These are phyloP conservation scores for Colletotrichum paranaense DNA, from an alignment of 2,329 filamentous ascomycete species.

Conservation along the genomic window DNA sequence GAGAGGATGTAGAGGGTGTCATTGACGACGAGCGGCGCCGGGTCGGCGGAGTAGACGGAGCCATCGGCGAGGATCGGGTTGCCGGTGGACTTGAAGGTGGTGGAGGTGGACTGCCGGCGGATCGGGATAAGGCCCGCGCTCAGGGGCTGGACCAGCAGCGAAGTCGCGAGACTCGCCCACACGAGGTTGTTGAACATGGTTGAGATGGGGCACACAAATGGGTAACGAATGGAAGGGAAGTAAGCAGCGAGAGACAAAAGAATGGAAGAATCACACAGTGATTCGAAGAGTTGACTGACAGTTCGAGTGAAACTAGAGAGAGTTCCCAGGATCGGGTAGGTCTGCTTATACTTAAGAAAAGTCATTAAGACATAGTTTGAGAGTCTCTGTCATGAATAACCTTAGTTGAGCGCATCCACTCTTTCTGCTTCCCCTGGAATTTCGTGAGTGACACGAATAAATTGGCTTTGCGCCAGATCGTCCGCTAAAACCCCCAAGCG, in stretches of 20 bases:
- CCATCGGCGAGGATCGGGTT: conserved; percentile 52
- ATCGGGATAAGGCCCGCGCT: conserved; percentile 15
- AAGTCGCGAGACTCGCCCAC: conserved; percentile 14
- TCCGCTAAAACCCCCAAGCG: background rate
- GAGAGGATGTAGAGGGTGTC: conserved; percentile 50
- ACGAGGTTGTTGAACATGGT: conserved; percentile 11
- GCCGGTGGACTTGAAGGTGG: conserved; percentile 43
- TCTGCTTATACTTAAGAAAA: background rate
- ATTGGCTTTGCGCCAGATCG: conserved; percentile 9
- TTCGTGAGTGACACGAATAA: conserved; percentile 17
- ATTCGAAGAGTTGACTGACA: background rate
- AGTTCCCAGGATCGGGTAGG: background rate
- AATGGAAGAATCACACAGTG: background rate
- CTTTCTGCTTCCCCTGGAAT: conserved; percentile 13
- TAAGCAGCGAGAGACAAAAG: background rate
- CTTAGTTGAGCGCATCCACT: conserved; percentile 6
- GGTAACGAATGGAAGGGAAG: background rate
- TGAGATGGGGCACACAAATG: background rate
- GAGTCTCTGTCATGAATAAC: background rate
- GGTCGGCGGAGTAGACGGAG: conserved; percentile 51
- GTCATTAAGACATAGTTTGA: background rate
- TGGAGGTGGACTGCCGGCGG: conserved; percentile 33
- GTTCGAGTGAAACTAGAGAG: background rate
- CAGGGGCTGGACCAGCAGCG: conserved; percentile 25
- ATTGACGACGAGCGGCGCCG: conserved; percentile 50